A percentile compares a stretch with the other conserved stretches of the same genome.
Conservation (phyloP, 2,329 filamentous ascomycete genomes). For the Elsinoe perseae region DNA sequence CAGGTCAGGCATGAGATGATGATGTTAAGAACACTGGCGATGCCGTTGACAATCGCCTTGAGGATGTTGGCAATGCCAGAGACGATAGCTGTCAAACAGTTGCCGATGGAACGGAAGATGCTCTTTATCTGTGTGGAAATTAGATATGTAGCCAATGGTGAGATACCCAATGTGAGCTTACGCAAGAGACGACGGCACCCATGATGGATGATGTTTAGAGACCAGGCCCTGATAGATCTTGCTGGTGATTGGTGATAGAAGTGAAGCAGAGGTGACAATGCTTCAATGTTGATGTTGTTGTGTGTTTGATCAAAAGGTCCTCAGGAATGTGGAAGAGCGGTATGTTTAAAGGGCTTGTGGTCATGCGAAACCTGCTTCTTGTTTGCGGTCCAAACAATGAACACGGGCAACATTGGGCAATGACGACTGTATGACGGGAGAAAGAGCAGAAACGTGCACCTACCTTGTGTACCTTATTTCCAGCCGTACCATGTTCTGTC, state of each 20-base stretch:
- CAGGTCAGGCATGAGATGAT: constrained; percentile 45
- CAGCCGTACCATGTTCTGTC: constrained; percentile 8
- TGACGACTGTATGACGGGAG: constrained; percentile 10
- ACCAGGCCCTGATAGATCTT: background rate
- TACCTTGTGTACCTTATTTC: constrained; percentile 9
- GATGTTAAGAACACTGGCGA: constrained; percentile 43
- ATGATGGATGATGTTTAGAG: constrained; percentile 44
- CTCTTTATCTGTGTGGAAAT: constrained; percentile 31
- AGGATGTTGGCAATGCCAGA: constrained; percentile 39
- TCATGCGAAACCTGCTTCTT: constrained; percentile 2
- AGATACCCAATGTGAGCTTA: constrained; percentile 43
- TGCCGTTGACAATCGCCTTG: constrained; percentile 41
- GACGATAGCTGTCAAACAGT: constrained; percentile 41
- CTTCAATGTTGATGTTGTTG: constrained; percentile 11
- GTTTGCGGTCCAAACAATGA: constrained; percentile 8
- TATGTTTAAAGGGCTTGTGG: constrained; percentile 4
- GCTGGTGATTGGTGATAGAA: background rate
- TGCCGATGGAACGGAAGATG: constrained; percentile 41
- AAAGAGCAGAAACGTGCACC: background rate
- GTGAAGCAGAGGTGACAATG: constrained; percentile 2
- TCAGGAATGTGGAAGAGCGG: constrained; percentile 11
- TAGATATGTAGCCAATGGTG: constrained; percentile 20
- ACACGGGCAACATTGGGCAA: constrained; percentile 3
- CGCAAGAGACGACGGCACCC: constrained; percentile 78
- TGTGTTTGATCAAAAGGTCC: background rate